A percentile compares a stretch with the other conserved stretches of the same genome.
These are phyloP conservation scores for Apiospora hydei DNA, from an alignment of 2,329 filamentous ascomycete species.

Conservation along the genomic window DNA sequence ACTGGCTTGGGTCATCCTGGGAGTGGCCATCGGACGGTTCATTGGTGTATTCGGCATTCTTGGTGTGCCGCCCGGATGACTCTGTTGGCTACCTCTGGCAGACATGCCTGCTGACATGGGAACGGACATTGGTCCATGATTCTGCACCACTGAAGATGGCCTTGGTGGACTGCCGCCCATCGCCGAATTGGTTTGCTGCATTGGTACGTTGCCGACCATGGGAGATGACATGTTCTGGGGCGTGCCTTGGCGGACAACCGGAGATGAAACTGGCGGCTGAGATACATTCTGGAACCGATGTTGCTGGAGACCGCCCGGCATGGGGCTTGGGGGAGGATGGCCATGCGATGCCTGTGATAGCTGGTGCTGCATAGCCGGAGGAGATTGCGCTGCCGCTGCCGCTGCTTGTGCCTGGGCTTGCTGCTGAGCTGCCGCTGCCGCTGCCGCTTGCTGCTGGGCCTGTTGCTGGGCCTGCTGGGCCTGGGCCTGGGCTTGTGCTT, in stretches of 20 bases:
- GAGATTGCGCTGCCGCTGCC: constrained; percentile 43
- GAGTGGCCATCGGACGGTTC: constrained; percentile 60
- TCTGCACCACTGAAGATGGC: constrained; percentile 71
- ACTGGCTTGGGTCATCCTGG: constrained; percentile 69
- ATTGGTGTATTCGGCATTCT: constrained; percentile 69
- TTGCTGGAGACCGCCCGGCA: constrained; percentile 47
- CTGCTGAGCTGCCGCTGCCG: constrained; percentile 42
- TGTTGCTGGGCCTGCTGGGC: constrained; percentile 49
- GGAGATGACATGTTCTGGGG: constrained; percentile 72
- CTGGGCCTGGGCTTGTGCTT: constrained; percentile 54
- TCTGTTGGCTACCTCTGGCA: constrained; percentile 70
- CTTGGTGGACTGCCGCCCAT: constrained; percentile 73
- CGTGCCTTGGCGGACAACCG: constrained; percentile 68
- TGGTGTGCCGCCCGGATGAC: constrained; percentile 69
- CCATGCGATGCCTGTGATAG: constrained; percentile 51
- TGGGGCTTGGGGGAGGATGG: constrained; percentile 49
- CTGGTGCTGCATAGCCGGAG: constrained; percentile 39
- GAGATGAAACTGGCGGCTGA: constrained; percentile 73
- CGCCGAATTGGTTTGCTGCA: constrained; percentile 71
- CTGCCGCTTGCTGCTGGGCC: constrained; percentile 42
- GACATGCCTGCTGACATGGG: constrained; percentile 70
- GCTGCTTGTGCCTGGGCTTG: constrained; percentile 38
- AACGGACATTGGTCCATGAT: constrained; percentile 61
- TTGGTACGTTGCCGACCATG: constrained; percentile 66
- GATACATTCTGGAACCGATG: constrained; percentile 64